These are phyloP conservation scores for Pseudopithomyces chartarum DNA, from an alignment of 2,329 filamentous ascomycete species.

Conservation along the genomic window DNA sequence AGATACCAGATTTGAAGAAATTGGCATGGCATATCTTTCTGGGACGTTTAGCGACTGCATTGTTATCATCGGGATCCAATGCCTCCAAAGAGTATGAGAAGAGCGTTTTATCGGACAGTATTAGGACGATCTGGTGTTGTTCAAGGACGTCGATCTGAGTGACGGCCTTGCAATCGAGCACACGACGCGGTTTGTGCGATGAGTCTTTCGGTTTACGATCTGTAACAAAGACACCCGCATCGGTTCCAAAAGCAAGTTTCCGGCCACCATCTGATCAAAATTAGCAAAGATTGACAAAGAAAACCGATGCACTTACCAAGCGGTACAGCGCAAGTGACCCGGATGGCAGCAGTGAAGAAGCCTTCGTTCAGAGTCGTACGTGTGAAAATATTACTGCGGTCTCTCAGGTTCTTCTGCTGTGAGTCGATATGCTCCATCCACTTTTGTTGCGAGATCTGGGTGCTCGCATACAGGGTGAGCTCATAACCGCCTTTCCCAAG, in stretches of 20 bases:
- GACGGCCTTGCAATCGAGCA: conserved; percentile 84
- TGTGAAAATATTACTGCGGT: conserved; percentile 72
- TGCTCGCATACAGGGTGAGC: conserved; percentile 83
- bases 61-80: conserved; percentile 78
- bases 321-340: conserved; percentile 92
- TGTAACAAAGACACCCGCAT: conserved; percentile 89
- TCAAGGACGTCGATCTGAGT: conserved; percentile 96
- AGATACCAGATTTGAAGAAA: conserved; percentile 98
- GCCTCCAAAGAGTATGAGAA: conserved; percentile 88
- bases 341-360: conserved; percentile 87
- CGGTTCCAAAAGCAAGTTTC: conserved; percentile 92
- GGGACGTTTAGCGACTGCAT: conserved; percentile 77
- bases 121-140: conserved; percentile 88
- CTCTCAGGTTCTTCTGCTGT: conserved; percentile 84
- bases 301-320: conserved; percentile 66
- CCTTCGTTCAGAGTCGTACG: conserved; percentile 76
- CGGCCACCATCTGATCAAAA: conserved; percentile 77
- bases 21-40: conserved; percentile 98
- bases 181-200: conserved; percentile 73
- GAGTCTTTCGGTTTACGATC: conserved; percentile 88
- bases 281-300: conserved; percentile 18
- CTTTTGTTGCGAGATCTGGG: conserved; percentile 85
- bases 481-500: conserved; percentile 96
- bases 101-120: conserved; percentile 90
- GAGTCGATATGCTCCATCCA: conserved; percentile 96